These are phyloP conservation scores for Xylaria sp. DNA, from an alignment of 2,329 filamentous ascomycete genomes.

Conservation along the genomic window DNA sequence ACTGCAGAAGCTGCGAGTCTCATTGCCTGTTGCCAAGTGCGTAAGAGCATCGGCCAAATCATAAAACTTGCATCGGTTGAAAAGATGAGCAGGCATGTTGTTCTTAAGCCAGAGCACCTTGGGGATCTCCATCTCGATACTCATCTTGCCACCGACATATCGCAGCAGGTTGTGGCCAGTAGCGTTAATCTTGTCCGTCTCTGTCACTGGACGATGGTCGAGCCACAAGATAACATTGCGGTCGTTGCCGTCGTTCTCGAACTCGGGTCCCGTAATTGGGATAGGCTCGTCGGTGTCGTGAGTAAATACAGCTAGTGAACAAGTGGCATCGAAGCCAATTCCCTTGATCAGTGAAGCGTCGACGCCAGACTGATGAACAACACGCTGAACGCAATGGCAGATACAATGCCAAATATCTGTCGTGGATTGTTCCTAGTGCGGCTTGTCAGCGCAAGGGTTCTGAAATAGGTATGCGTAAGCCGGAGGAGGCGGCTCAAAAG, in stretches of 20 bases:
- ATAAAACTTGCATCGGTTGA: slow-evolving; percentile 95
- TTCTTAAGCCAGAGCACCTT: slow-evolving; percentile 99
- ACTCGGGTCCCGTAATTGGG: slow-evolving; percentile 86
- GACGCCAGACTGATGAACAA: slow-evolving; percentile 81
- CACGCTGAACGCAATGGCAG: slow-evolving; percentile 83
- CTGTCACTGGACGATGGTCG: slow-evolving; percentile 88
- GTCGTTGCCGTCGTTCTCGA: slow-evolving; percentile 79
- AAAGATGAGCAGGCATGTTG: slow-evolving; percentile 91
- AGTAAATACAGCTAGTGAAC: slow-evolving; percentile 90
- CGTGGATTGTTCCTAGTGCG: slow-evolving; percentile 85
- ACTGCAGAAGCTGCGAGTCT: slow-evolving; percentile 92
- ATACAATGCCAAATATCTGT: slow-evolving; percentile 97
- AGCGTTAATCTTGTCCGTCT: slow-evolving; percentile 91
- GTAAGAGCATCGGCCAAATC: slow-evolving; percentile 92
- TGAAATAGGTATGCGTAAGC: neutral
- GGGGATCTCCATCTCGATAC: slow-evolving; percentile 99
- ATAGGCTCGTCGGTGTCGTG: slow-evolving; percentile 89
- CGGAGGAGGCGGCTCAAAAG: neutral
- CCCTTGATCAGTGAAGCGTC: slow-evolving; percentile 79
- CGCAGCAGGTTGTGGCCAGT: slow-evolving; percentile 91
- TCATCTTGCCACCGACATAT: slow-evolving; percentile 98
- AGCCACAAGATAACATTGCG: slow-evolving; percentile 98
- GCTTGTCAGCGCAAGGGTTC: neutral
- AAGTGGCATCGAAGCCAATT: slow-evolving; percentile 98
- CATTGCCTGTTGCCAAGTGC: slow-evolving; percentile 89